phyloP scores from a whole-genome alignment of 2,329 filamentous ascomycete species.

The Cordyceps javanica region DNA sequence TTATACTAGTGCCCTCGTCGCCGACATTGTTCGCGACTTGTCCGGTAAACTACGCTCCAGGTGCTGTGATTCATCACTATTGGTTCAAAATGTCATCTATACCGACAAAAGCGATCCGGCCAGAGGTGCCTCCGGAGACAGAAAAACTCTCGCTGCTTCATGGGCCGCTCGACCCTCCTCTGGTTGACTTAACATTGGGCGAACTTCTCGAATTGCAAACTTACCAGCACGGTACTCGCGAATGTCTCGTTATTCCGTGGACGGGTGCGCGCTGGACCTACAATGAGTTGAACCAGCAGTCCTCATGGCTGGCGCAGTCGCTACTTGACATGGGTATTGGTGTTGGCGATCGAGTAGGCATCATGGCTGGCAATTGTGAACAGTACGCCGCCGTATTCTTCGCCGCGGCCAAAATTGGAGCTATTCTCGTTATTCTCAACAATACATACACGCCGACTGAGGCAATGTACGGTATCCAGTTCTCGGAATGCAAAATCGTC shows the following conservation, averaged over 20 bases:
- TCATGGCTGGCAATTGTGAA: constrained; percentile 75
- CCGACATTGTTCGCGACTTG: neutral
- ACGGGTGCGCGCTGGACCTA: constrained; percentile 70
- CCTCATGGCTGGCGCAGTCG: constrained; percentile 56
- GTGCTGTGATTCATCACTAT: neutral
- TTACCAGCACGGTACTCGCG: constrained; percentile 55
- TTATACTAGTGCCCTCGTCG: neutral
- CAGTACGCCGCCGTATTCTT: constrained; percentile 76
- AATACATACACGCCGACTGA: constrained; percentile 75
- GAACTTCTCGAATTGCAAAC: constrained; percentile 68
- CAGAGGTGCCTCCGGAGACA: constrained; percentile 23
- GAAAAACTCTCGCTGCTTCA: constrained; percentile 55
- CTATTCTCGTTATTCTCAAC: constrained; percentile 70
- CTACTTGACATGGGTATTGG: constrained; percentile 61
- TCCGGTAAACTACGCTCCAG: neutral
- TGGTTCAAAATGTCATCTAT: constrained; percentile 12
- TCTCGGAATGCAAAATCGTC: constrained; percentile 65
- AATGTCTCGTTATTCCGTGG: constrained; percentile 70
- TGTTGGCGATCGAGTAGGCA: constrained; percentile 63
- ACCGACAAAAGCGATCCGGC: constrained; percentile 21
- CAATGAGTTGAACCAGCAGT: constrained; percentile 56
- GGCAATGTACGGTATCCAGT: constrained; percentile 63
- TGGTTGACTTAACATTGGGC: constrained; percentile 65
- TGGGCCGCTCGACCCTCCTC: constrained; percentile 61
- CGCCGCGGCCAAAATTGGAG: constrained; percentile 60